These are phyloP conservation scores for Monilinia laxa DNA, from an alignment of 2,329 filamentous ascomycete genomes.

Conservation along the genomic window DNA sequence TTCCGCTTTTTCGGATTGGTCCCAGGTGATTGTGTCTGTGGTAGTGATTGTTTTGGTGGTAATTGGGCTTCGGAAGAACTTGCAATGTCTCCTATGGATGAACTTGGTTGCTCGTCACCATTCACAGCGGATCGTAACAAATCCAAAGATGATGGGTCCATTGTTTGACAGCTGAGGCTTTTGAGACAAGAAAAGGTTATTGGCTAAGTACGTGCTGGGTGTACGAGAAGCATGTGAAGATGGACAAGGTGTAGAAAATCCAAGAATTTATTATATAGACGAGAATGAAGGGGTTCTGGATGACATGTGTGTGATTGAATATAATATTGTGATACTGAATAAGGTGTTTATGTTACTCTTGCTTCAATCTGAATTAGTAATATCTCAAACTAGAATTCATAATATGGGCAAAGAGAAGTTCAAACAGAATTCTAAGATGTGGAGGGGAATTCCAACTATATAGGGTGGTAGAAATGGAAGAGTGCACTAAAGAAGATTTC, in stretches of 20 bases:
- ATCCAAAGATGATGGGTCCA: conserved; percentile 20
- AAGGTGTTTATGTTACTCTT: not conserved
- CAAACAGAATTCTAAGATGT: not conserved
- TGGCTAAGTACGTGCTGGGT: not conserved
- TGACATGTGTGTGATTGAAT: conserved; percentile 14
- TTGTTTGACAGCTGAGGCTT: not conserved
- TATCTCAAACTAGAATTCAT: not conserved
- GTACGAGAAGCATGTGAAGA: conserved; percentile 10
- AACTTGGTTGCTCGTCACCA: conserved; percentile 14
- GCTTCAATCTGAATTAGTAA: not conserved
- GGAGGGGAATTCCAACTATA: conserved; percentile 12
- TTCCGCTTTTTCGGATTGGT: conserved; percentile 32
- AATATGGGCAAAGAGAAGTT: not conserved
- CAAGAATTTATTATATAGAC: conserved; percentile 6
- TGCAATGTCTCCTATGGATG: not conserved
- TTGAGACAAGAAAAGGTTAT: not conserved
- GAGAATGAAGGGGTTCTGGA: conserved; percentile 9
- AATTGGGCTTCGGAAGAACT: not conserved
- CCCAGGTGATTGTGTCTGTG: not conserved
- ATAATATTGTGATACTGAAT: not conserved
- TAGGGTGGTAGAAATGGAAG: conserved; percentile 2
- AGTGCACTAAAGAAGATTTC: conserved; percentile 9
- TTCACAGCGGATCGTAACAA: conserved; percentile 19
- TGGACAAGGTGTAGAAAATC: conserved; percentile 1
- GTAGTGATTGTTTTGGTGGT: not conserved